phyloP scores from a whole-genome alignment of 129 eudicot species.

The Glebionis coronaria region DNA sequence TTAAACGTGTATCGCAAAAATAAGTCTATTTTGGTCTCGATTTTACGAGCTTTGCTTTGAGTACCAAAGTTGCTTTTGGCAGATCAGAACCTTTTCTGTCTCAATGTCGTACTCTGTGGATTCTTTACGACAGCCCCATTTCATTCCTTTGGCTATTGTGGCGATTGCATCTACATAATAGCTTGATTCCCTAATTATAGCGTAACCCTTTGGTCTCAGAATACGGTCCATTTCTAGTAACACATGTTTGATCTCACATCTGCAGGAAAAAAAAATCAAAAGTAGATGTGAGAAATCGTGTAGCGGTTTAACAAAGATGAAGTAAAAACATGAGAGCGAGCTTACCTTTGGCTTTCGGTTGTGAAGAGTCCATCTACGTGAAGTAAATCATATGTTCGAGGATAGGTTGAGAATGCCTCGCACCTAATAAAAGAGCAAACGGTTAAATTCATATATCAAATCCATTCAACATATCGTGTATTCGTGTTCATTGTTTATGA shows the following conservation, averaged over 20 bases:
- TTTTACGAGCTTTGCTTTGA: slow-evolving; percentile 55
- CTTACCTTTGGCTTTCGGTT: slow-evolving; percentile 95
- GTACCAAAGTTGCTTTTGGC: slow-evolving; percentile 97
- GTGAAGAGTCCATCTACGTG: slow-evolving; percentile 93
- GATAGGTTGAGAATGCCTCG: slow-evolving; percentile 98
- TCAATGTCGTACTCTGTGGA: slow-evolving; percentile 66
- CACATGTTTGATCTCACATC: slow-evolving; percentile 92
- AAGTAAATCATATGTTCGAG: slow-evolving; percentile 94
- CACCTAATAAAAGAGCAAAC: slow-evolving; percentile 51
- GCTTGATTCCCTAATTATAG: slow-evolving; percentile 76
- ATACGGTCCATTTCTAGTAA: slow-evolving; percentile 92
- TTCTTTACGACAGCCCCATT: slow-evolving; percentile 88
- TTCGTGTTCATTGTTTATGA: neutral
- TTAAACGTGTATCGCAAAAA: slow-evolving; percentile 19
- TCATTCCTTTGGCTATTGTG: slow-evolving; percentile 72
- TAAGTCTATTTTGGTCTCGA: slow-evolving; percentile 1
- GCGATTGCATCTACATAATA: slow-evolving; percentile 67
- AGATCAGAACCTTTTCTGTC: slow-evolving; percentile 71
- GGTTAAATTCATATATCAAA: neutral
- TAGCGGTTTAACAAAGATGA: no score
- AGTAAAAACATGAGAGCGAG: neutral
- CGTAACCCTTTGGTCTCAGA: slow-evolving; percentile 81
- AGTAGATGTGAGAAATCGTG: neutral
- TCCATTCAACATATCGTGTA: neutral
- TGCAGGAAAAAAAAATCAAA: slow-evolving; percentile 28